A percentile compares a stretch with the other conserved stretches of the same genome.
These are phyloP conservation scores for Elasticomyces elasticus DNA, from an alignment of 495 filamentous ascomycete species.

Conservation along the genomic window DNA sequence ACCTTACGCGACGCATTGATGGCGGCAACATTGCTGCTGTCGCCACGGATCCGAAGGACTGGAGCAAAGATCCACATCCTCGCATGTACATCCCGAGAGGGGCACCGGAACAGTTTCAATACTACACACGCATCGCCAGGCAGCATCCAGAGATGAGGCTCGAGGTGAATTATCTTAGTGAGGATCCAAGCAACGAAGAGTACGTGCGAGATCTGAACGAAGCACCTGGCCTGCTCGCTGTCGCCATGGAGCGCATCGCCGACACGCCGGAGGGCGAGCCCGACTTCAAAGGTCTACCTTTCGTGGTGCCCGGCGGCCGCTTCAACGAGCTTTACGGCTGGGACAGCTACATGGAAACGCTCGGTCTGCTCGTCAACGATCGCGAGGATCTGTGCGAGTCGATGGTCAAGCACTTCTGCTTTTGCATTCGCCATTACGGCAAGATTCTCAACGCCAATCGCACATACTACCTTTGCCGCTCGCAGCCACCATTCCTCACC, in stretches of 20 bases:
- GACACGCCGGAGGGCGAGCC: constrained; percentile 56
- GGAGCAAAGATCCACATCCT: constrained; percentile 75
- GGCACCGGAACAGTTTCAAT: constrained; percentile 75
- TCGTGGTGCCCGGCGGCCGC: constrained; percentile 88
- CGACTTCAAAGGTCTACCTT: constrained; percentile 69
- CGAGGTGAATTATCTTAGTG: constrained; percentile 69
- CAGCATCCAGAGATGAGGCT: constrained; percentile 70
- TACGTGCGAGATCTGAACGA: constrained; percentile 63
- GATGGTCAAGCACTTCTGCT: constrained; percentile 93
- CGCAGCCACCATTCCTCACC: constrained; percentile 92
- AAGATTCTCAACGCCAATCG: constrained; percentile 96
- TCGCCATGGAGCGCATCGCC: constrained; percentile 68
- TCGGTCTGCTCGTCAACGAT: constrained; percentile 74
- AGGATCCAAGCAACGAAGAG: constrained; percentile 60
- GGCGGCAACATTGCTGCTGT: constrained; percentile 76
- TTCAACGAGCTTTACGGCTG: constrained; percentile 98
- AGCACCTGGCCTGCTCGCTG: constrained; percentile 78
- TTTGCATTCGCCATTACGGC: constrained; percentile 95
- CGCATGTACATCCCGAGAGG: constrained; percentile 87
- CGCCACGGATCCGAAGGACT: constrained; percentile 80
- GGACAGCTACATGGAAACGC: constrained; percentile 95
- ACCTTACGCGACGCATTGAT: constrained; percentile 79
- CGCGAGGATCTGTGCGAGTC: constrained; percentile 75
- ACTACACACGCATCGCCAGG: constrained; percentile 67
- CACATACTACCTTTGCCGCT: constrained; percentile 85